Evolutionary conservation across 371 early-diverging fungal genomes (phyloP).

Genomic region (Mucor plumbeus): DNA sequence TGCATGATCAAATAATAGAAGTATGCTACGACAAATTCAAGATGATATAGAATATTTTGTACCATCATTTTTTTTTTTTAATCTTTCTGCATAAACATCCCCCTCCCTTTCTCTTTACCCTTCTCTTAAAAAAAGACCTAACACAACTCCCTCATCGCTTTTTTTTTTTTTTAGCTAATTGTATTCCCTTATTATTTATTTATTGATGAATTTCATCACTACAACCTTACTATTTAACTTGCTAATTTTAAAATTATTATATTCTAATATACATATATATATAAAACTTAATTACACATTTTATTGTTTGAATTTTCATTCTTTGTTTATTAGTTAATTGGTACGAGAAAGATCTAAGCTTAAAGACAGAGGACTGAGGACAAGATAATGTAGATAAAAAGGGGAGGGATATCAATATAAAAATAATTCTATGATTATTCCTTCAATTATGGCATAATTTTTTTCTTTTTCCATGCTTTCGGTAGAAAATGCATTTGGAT

Average conservation of each 20-base stretch:
- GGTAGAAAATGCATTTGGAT: background rate
- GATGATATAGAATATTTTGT: background rate
- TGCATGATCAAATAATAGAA: background rate
- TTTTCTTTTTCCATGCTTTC: background rate
- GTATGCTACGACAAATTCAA: background rate
- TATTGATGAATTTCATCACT: background rate
- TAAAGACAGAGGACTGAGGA: too few species aligned
- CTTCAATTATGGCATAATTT: background rate
- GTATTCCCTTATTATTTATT: conserved; percentile 2
- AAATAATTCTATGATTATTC: background rate
- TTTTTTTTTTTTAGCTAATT: background rate
- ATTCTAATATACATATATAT: too few species aligned
- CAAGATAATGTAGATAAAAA: too few species aligned
- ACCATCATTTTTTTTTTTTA: background rate
- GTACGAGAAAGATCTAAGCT: too few species aligned
- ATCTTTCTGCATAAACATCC: conserved; percentile 4
- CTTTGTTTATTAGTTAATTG: too few species aligned
- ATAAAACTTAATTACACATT: too few species aligned
- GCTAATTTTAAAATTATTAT: too few species aligned
- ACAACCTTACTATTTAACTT: too few species aligned
- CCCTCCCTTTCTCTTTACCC: background rate
- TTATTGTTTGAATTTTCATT: too few species aligned
- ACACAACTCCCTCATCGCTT: background rate
- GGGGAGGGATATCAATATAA: too few species aligned
- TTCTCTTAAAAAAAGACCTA: background rate